Percentiles rank a stretch among this genome's conserved stretches.
Evolutionary conservation across 495 filamentous ascomycete species (phyloP).

Genomic region (Xylaria longipes): DNA sequence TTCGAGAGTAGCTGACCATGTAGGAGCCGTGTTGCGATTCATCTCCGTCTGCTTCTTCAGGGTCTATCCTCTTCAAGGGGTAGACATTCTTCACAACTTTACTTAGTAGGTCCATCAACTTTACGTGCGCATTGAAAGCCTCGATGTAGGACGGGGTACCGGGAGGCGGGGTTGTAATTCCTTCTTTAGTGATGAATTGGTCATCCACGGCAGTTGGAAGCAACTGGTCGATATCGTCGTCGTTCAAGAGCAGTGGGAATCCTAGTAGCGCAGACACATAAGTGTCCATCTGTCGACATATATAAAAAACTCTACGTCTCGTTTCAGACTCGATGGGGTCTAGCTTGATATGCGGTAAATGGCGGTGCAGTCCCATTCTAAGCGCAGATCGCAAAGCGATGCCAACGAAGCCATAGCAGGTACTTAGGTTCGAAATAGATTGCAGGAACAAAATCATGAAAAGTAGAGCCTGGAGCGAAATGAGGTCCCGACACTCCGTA

Average conservation of each 20-base stretch:
- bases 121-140: conserved; percentile 84
- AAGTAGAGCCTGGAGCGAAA: conserved; percentile 81
- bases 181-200: conserved; percentile 82
- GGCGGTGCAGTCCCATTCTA: conserved; percentile 86
- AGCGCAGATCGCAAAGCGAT: conserved; percentile 86
- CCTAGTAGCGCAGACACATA: conserved; percentile 91
- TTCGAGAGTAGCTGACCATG: conserved; percentile 84
- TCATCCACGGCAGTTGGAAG: conserved; percentile 87
- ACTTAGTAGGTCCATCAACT: conserved; percentile 75
- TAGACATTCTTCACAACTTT: conserved; percentile 92
- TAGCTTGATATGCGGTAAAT: conserved; percentile 71
- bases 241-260: conserved; percentile 80
- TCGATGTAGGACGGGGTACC: conserved; percentile 76
- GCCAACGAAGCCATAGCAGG: conserved; percentile 92
- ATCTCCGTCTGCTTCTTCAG: conserved; percentile 54
- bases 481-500: conserved; percentile 88
- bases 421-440: conserved; percentile 86
- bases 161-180: conserved; percentile 75
- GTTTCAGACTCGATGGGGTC: conserved; percentile 85
- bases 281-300: conserved; percentile 90
- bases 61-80: conserved; percentile 76
- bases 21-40: conserved; percentile 60
- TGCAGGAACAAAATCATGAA: conserved; percentile 96
- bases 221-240: conserved; percentile 92
- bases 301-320: conserved; percentile 87